These are phyloP conservation scores for Astraeus odoratus DNA, from an alignment of 768 basidiomycete species.

Conservation along the genomic window DNA sequence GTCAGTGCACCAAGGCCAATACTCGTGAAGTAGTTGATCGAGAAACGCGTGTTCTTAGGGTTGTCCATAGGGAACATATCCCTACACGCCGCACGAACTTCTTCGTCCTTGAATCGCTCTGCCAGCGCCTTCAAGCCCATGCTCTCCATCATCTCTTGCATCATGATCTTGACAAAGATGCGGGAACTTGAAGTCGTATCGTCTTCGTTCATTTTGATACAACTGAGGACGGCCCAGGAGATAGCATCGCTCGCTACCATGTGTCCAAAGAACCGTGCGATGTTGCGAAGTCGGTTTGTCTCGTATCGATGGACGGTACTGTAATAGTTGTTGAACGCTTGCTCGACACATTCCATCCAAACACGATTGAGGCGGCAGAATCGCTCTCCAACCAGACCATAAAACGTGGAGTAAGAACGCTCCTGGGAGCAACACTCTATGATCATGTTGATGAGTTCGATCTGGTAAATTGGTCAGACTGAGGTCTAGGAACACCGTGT, in stretches of 20 bases:
- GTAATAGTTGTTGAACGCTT: constrained; percentile 86
- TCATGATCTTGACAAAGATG: constrained; percentile 96
- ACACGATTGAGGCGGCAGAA: constrained; percentile 94
- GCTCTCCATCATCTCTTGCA: constrained; percentile 90
- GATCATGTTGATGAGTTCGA: constrained; percentile 96
- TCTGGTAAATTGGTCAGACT: constrained; percentile 36
- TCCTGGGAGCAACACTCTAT: constrained; percentile 99
- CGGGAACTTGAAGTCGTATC: constrained; percentile 94
- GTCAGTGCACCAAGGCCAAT: constrained; percentile 87
- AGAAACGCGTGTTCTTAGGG: constrained; percentile 92
- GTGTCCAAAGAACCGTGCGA: constrained; percentile 95
- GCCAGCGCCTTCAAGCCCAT: constrained; percentile 86
- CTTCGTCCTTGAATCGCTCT: constrained; percentile 86
- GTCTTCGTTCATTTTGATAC: constrained; percentile 92
- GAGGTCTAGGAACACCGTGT: not conserved
- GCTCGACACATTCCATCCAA: constrained; percentile 87
- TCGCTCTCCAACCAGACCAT: constrained; percentile 91
- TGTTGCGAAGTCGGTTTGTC: constrained; percentile 95
- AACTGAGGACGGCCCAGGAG: constrained; percentile 81
- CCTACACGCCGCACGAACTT: constrained; percentile 62
- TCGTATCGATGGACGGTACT: constrained; percentile 97
- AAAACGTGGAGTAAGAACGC: constrained; percentile 95
- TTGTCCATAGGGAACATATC: constrained; percentile 95
- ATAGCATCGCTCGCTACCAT: constrained; percentile 80
- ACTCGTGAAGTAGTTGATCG: constrained; percentile 98